Evolutionary conservation across 2,329 filamentous ascomycete genomes (phyloP).

Genomic region (Truncatella angustata): DNA sequence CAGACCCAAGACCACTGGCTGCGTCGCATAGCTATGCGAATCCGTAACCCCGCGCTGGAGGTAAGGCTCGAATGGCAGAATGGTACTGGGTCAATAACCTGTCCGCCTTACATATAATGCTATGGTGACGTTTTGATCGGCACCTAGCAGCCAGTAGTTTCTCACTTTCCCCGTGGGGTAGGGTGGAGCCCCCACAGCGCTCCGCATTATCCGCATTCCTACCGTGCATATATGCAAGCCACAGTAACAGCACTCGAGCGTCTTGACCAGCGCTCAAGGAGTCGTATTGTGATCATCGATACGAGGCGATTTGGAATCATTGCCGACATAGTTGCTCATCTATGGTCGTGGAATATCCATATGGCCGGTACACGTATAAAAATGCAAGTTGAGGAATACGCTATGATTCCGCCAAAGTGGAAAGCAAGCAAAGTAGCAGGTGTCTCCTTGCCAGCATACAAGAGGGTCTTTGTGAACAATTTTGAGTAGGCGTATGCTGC

Average conservation of each 20-base stretch:
- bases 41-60: not conserved
- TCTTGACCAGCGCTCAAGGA: too few species aligned
- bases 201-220: not conserved
- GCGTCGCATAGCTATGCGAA: not conserved
- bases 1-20: not conserved
- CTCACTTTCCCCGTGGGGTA: slow-evolving; percentile 2
- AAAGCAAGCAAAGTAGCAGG: too few species aligned
- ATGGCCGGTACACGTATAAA: too few species aligned
- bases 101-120: not conserved
- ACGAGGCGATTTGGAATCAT: not conserved
- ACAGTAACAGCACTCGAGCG: too few species aligned
- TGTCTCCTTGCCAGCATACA: too few species aligned
- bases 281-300: not conserved
- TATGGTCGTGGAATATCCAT: too few species aligned
- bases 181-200: not conserved
- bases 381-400: too few species aligned
- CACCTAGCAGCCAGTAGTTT: not conserved
- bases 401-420: too few species aligned
- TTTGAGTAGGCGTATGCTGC: too few species aligned
- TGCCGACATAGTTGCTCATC: not conserved
- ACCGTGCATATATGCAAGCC: too few species aligned
- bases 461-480: too few species aligned
- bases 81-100: not conserved
- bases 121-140: not conserved
- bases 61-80: not conserved